Conservation (phyloP, 75 land plant genomes). For the Cryptomeria japonica region DNA sequence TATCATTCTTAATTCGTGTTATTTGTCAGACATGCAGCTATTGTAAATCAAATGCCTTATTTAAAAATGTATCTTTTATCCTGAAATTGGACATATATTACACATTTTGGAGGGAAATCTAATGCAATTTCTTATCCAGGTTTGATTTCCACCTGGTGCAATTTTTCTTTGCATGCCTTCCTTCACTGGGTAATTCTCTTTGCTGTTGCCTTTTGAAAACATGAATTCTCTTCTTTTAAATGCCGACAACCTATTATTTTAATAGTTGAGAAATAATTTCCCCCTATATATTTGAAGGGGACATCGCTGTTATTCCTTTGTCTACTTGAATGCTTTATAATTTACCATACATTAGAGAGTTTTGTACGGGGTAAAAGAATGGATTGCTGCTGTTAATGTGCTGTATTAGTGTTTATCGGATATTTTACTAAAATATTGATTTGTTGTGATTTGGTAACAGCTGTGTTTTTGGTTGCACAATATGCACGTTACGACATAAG, state of each 20-base stretch:
- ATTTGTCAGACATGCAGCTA: background rate
- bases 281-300: background rate
- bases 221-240: background rate
- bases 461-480: slow-evolving; percentile 73
- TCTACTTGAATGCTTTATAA: background rate
- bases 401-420: background rate
- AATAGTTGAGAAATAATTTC: background rate
- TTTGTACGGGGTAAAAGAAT: background rate
- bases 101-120: background rate
- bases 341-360: background rate
- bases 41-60: background rate
- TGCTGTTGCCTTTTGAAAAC: background rate
- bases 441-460: slow-evolving; percentile 29
- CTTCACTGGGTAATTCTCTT: slow-evolving; percentile 52
- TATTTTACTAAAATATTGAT: background rate
- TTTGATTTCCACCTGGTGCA: slow-evolving; percentile 71
- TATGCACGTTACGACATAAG: slow-evolving; percentile 69
- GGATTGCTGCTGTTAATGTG: background rate
- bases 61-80: background rate
- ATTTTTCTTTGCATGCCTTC: slow-evolving; percentile 62
- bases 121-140: slow-evolving; percentile 32
- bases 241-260: background rate
- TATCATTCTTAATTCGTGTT: background rate
- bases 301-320: background rate
- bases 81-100: background rate